Evolutionary conservation across 495 filamentous ascomycete genomes (phyloP).

Genomic region (Penicillium steckii): DNA sequence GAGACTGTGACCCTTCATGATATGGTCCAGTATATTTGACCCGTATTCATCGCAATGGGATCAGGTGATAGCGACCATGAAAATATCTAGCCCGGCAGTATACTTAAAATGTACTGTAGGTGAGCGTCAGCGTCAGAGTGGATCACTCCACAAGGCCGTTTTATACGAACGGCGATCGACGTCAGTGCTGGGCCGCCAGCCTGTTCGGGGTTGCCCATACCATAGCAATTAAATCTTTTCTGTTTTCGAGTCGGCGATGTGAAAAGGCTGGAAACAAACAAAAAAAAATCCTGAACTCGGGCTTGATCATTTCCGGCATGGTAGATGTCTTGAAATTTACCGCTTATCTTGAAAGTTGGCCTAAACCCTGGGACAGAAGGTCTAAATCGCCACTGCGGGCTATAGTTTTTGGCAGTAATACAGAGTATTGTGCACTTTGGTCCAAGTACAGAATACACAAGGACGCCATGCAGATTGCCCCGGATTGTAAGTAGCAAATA

Average conservation of each 20-base stretch:
- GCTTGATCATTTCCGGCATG: background rate
- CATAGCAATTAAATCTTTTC: background rate
- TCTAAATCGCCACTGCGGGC: constrained; percentile 20
- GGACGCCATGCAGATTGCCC: background rate
- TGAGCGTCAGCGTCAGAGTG: background rate
- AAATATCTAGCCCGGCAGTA: too few species aligned
- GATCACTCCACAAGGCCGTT: constrained; percentile 1
- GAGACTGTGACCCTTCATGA: too few species aligned
- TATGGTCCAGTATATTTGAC: too few species aligned
- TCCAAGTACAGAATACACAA: constrained; percentile 8
- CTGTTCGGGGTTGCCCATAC: background rate
- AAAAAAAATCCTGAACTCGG: background rate
- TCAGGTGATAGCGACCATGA: too few species aligned
- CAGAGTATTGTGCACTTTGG: constrained; percentile 19
- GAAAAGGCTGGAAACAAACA: background rate
- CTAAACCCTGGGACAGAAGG: constrained; percentile 11
- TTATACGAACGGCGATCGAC: background rate
- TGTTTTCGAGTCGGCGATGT: background rate
- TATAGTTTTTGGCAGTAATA: background rate
- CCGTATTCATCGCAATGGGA: too few species aligned
- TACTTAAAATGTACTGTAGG: background rate
- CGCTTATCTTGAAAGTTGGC: constrained; percentile 11
- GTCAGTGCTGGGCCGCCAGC: background rate
- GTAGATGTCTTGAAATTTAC: constrained; percentile 11
- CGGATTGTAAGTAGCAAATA: constrained; percentile 5